Evolutionary conservation across 208 protist genomes (phyloP), one percentile per base, ranked within the genome.

Genomic region (Acanthamoeba castellanii): DNA sequence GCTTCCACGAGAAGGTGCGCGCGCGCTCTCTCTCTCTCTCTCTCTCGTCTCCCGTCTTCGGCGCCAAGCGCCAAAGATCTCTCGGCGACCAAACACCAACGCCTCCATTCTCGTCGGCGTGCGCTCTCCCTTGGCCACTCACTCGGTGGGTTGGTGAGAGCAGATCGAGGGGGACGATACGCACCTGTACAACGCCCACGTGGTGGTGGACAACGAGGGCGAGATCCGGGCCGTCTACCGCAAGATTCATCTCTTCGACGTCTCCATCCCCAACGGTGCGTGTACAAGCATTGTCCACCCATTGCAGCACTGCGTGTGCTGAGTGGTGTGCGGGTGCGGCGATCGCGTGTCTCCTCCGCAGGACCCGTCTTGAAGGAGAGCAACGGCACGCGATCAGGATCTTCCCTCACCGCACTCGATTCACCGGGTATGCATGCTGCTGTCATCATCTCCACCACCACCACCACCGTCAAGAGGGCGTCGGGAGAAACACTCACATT

Each of bases 221-320:
- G 78, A 87, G 13, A 14, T 87, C 2, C 22, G 9, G 13, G 78
- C 78, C 5, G 37, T 25, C 8, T 87, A 87, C 78, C 42, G 78
- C 47, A 87, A 87, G 78, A 59, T 87, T 3, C 78, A 87, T 30
- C 78, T 87, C n/a, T 87, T 87, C 32, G 78, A 87, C 37, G 78
- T 87, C 25, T 16, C 13, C 47, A 30, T 87, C n/a, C 13, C 78
- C 22, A 25, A 47, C 45, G 74, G 27, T 55, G 11, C 37, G n/a
- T n/a, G n/a, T n/a, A n/a, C n/a, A n/a, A n/a, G n/a, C n/a, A n/a
- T n/a, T n/a, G n/a, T n/a, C n/a, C n/a, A n/a, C n/a, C n/a, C n/a
- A n/a, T n/a, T n/a, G n/a, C n/a, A n/a, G n/a, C n/a, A n/a, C n/a
- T n/a, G n/a, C n/a, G n/a, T n/a, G n/a, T n/a, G n/a, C n/a, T n/a